Percentiles rank a stretch among this genome's conserved stretches.
These are phyloP conservation scores for Vanderwaltozyma tropicalis DNA, from an alignment of 805 yeast genomes.

Conservation along the genomic window DNA sequence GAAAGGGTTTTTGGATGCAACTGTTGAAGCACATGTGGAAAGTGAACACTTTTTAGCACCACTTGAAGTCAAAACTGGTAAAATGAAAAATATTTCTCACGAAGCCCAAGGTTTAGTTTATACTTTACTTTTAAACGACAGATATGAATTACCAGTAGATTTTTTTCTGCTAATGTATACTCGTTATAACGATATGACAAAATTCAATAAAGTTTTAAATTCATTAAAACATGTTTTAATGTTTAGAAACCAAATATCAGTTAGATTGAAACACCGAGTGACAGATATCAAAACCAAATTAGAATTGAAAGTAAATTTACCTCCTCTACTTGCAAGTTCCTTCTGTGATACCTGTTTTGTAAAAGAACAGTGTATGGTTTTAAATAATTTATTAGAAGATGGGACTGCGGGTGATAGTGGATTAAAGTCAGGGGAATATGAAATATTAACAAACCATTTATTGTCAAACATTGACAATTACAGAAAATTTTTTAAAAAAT, in stretches of 20 bases:
- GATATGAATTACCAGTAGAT: conserved; percentile 60
- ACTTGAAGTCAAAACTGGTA: conserved; percentile 85
- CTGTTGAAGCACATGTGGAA: conserved; percentile 49
- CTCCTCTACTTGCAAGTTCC: conserved; percentile 42
- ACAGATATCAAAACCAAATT: conserved; percentile 8
- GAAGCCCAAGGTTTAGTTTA: conserved; percentile 82
- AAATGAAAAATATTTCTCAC: conserved; percentile 50
- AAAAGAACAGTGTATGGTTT: conserved; percentile 51
- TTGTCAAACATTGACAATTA: conserved; percentile 29
- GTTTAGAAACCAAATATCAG: conserved; percentile 48
- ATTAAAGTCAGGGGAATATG: conserved; percentile 37
- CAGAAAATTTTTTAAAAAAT: conserved; percentile 49
- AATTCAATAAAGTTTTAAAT: conserved; percentile 40
- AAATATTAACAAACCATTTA: conserved; percentile 42
- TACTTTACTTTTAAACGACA: conserved; percentile 64
- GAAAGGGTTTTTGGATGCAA: conserved; percentile 83
- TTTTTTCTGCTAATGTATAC: conserved; percentile 69
- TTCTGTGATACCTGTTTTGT: conserved; percentile 54
- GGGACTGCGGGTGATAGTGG: conserved; percentile 51
- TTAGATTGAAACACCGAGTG: conserved; percentile 20
- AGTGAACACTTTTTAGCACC: conserved; percentile 51
- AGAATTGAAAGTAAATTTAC: conserved; percentile 32
- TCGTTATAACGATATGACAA: conserved; percentile 42
- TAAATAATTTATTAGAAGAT: conserved; percentile 47
- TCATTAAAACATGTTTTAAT: conserved; percentile 63